Conservation (phyloP, 139 green algal species). For the Chlorella sp. region DNA sequence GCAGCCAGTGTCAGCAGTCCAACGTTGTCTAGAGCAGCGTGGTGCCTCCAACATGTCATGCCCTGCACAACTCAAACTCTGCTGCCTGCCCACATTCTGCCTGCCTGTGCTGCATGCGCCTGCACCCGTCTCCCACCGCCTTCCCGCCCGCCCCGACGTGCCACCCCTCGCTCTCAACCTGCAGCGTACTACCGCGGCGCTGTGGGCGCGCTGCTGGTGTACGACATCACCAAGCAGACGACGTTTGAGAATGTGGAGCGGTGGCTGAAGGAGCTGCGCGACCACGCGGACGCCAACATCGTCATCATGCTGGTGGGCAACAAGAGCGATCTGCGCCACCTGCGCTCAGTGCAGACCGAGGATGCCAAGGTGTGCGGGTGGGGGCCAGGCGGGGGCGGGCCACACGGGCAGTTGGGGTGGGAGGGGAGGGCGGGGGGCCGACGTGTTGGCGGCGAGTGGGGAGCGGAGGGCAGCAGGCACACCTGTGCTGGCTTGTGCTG, state of each 20-base stretch:
- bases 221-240: constrained; percentile 99
- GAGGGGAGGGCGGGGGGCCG: background rate
- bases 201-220: constrained; percentile 97
- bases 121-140: background rate
- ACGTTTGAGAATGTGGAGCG: constrained; percentile 99
- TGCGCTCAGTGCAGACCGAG: constrained; percentile 92
- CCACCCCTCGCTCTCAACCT: background rate
- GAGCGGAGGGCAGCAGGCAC: too few species aligned
- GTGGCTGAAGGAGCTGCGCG: constrained; percentile 98
- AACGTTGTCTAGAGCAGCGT: too few species aligned
- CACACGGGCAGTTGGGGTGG: background rate
- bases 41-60: too few species aligned
- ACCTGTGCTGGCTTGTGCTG: too few species aligned
- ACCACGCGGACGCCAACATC: constrained; percentile 98
- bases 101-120: background rate
- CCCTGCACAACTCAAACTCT: too few species aligned
- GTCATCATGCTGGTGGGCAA: constrained; percentile 99
- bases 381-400: background rate
- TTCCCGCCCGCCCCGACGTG: background rate
- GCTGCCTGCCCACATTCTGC: background rate
- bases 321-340: constrained; percentile 97
- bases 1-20: too few species aligned
- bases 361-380: constrained; percentile 74
- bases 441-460: background rate
- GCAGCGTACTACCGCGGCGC: constrained; percentile 96